Base-by-base conservation (phyloP, 805 yeast genomes). In the Ogataea paraovalis region DNA sequence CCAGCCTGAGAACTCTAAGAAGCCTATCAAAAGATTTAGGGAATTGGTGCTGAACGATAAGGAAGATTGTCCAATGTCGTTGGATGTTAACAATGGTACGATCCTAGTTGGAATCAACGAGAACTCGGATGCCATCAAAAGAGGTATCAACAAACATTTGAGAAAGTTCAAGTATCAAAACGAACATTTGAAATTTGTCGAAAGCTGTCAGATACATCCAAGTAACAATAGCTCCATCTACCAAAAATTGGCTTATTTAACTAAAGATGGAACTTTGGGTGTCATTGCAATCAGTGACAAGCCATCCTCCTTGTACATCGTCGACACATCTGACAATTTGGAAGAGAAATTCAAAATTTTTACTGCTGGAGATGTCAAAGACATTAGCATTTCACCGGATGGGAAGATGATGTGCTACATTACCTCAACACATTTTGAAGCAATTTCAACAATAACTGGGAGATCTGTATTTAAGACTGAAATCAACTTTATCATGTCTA, bases 61-160 rank as follows among this genome's bases (percentile, higher is more conserved):
- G 44, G 96, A 87, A 54, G 97, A 91, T 64, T 83, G 90, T n/a
- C 96, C 97, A 10, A 88, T 90, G 60, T 82, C 94, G 41, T 57
- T 92, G 43, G 96, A 83, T 52, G 74, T 77, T 13, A 70, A 73
- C 32, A 67, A 73, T 50, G 74, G 73, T 50, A 59, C 75, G 18
- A 79, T 90, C 16, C 68, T 87, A 41, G 74, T 85, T 39, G 96
- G 96, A 3, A 82, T 90, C 56, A 91, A 91, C 62, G 89, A 86
- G 56, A 75, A 80, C 42, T 66, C 81, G 3, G 73, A 72, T 41
- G 72, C 77, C 54, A 78, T 85, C 59, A 74, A 79, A 43, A 73
- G 73, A 61, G 84, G 82, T 47, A 68, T 73, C 51, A 87, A 89
- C 64, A 78, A 81, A 57, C 91, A 86, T 66, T 65, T 92, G 58